These are phyloP conservation scores for Otatea glauca DNA, from an alignment of 176 grass and related monocot species.

Conservation along the genomic window DNA sequence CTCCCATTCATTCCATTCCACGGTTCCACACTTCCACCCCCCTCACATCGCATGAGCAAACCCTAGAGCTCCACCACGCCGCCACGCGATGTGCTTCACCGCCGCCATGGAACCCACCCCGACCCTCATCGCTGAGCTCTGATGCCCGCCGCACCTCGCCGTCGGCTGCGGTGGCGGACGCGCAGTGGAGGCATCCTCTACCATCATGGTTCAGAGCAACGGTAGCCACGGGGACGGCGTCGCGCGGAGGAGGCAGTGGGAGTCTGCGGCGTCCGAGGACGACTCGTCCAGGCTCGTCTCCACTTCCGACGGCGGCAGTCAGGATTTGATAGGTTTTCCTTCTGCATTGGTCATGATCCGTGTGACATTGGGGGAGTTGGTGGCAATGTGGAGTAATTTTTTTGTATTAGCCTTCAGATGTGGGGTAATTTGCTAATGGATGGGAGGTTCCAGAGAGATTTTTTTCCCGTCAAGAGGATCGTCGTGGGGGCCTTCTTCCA, in stretches of 20 bases:
- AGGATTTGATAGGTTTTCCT: constrained; percentile 62
- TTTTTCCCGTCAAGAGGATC: too few relatives aligned
- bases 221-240: constrained; percentile 43
- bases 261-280: constrained; percentile 53
- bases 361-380: neutral
- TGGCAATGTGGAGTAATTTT: constrained; percentile 1
- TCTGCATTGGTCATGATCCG: constrained; percentile 25
- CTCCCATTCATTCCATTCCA: neutral
- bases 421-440: too few relatives aligned
- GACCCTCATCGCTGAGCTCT: constrained; percentile 46
- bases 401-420: neutral
- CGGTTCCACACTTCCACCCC: too few relatives aligned
- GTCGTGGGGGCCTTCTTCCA: too few relatives aligned
- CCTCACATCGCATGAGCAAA: constrained; percentile 18
- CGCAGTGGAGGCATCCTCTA: constrained; percentile 53
- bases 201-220: constrained; percentile 66
- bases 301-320: constrained; percentile 52
- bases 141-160: constrained; percentile 44
- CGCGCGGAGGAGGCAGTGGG: constrained; percentile 45
- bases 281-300: constrained; percentile 79
- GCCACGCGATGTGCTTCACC: neutral
- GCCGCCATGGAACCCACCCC: constrained; percentile 35
- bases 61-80: constrained; percentile 37
- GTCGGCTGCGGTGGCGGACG: constrained; percentile 8
- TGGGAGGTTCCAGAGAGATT: too few relatives aligned